Evolutionary conservation across 352 stramenopile genomes (phyloP).

Genomic region (Lagenidium giganteum): DNA sequence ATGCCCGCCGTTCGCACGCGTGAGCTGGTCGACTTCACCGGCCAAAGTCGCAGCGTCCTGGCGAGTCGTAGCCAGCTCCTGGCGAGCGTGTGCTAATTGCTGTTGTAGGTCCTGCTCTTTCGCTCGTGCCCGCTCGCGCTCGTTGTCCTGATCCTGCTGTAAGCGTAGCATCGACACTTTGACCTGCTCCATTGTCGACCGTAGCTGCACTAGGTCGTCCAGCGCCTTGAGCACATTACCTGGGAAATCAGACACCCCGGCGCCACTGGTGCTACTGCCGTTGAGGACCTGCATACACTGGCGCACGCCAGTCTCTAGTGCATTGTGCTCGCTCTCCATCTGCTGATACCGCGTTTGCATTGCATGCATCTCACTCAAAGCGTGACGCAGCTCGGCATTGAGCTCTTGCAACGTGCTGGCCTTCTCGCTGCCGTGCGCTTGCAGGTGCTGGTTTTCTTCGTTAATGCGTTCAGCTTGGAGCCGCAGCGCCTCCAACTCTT

Average conservation of each 20-base stretch:
- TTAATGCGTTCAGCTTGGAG: slow-evolving; percentile 23
- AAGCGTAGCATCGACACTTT: slow-evolving; percentile 40
- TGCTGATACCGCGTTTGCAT: slow-evolving; percentile 24
- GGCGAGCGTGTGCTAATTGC: slow-evolving; percentile 19
- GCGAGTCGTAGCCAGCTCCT: slow-evolving; percentile 32
- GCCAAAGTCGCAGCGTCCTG: slow-evolving; percentile 41
- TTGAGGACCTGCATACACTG: slow-evolving; percentile 31
- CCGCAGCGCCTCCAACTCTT: slow-evolving; percentile 30
- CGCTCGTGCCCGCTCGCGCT: slow-evolving; percentile 26
- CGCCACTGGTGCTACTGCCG: not conserved
- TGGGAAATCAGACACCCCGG: slow-evolving; percentile 12
- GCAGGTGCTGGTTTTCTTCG: slow-evolving; percentile 35
- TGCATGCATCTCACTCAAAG: slow-evolving; percentile 28
- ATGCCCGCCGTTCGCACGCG: slow-evolving; percentile 24
- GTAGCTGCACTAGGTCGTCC: slow-evolving; percentile 17
- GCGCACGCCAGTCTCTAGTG: slow-evolving; percentile 13
- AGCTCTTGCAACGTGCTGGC: slow-evolving; percentile 45
- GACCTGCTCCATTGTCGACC: slow-evolving; percentile 28
- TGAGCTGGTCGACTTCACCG: slow-evolving; percentile 46
- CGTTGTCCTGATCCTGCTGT: slow-evolving; percentile 40
- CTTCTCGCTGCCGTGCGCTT: slow-evolving; percentile 41
- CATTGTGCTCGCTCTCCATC: slow-evolving; percentile 26
- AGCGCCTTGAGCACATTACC: slow-evolving; percentile 11
- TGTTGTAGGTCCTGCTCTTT: slow-evolving; percentile 40
- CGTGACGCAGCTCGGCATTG: slow-evolving; percentile 45